These are phyloP conservation scores for Globisporangium paddicum DNA, from an alignment of 352 stramenopile genomes.

Conservation along the genomic window DNA sequence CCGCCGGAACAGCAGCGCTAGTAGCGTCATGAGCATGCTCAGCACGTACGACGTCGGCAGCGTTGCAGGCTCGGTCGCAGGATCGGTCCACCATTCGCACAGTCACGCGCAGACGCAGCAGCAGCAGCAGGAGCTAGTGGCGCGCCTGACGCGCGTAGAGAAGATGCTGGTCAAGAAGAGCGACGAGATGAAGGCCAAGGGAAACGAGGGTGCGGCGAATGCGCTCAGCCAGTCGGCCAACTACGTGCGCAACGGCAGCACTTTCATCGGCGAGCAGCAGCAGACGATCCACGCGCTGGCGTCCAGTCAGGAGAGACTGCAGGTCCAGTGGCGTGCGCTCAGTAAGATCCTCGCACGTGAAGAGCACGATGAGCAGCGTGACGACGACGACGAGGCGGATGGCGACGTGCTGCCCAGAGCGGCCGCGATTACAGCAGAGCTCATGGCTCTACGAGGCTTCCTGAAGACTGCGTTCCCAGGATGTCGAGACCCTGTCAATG, in stretches of 20 bases:
- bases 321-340: slow-evolving; percentile 20
- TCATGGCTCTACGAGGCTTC: slow-evolving; percentile 4
- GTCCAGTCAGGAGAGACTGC: slow-evolving; percentile 15
- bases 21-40: slow-evolving; percentile 15
- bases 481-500: not conserved
- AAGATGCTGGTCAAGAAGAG: slow-evolving; percentile 65
- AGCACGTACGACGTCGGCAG: slow-evolving; percentile 15
- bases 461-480: slow-evolving; percentile 4
- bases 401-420: not conserved
- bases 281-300: slow-evolving; percentile 39
- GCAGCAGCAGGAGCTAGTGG: slow-evolving; percentile 27
- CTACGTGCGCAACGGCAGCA: slow-evolving; percentile 29
- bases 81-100: slow-evolving; percentile 1
- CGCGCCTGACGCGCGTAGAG: slow-evolving; percentile 37
- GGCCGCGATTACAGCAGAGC: slow-evolving; percentile 3
- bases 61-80: slow-evolving; percentile 7
- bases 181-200: slow-evolving; percentile 70
- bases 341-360: slow-evolving; percentile 11
- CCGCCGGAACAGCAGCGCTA: slow-evolving; percentile 15
- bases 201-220: slow-evolving; percentile 46
- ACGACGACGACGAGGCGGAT: slow-evolving; percentile 9
- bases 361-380: slow-evolving; percentile 14
- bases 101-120: not conserved
- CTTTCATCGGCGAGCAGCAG: slow-evolving; percentile 42
- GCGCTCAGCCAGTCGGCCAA: slow-evolving; percentile 51